These are phyloP conservation scores for Medicago lupulina DNA, from an alignment of 306 rosid species.

Conservation along the genomic window DNA sequence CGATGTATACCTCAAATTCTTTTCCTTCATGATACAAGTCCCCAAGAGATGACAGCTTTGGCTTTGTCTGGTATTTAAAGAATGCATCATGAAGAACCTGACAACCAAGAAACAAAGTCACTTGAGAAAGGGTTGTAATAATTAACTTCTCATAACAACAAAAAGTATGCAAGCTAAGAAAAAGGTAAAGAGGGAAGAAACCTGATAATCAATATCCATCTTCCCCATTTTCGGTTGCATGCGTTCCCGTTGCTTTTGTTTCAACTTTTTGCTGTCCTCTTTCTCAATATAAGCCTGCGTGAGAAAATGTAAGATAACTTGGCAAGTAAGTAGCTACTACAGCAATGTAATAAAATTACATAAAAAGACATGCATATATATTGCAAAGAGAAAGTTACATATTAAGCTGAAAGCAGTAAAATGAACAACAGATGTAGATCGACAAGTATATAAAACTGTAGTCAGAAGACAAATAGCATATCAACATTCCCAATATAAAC, in stretches of 20 bases:
- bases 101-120: slow-evolving; percentile 47
- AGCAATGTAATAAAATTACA: slow-evolving; percentile 16
- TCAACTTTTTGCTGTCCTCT: slow-evolving; percentile 96
- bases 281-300: slow-evolving; percentile 96
- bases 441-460: not conserved
- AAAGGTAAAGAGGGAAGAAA: slow-evolving; percentile 37
- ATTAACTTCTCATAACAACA: slow-evolving; percentile 4
- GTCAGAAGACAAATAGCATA: not conserved
- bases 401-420: slow-evolving; percentile 22
- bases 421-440: not conserved
- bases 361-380: not conserved
- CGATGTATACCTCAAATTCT: slow-evolving; percentile 82
- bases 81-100: slow-evolving; percentile 98
- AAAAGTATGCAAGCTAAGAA: slow-evolving; percentile 13
- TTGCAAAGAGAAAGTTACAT: not conserved
- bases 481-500: slow-evolving; percentile 19
- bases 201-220: slow-evolving; percentile 99
- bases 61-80: slow-evolving; percentile 95
- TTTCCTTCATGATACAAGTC: slow-evolving; percentile 95
- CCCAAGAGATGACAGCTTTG: slow-evolving; percentile 88
- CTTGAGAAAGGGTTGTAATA: slow-evolving; percentile 34
- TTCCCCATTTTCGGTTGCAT: slow-evolving; percentile 99
- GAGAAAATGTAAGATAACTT: slow-evolving; percentile 29
- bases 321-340: not conserved
- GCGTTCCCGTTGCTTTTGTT: slow-evolving; percentile 98